A percentile compares a stretch with the other conserved stretches of the same genome.
phyloP scores from a whole-genome alignment of 2,329 filamentous ascomycete genomes.

The Arthroderma uncinatum region DNA sequence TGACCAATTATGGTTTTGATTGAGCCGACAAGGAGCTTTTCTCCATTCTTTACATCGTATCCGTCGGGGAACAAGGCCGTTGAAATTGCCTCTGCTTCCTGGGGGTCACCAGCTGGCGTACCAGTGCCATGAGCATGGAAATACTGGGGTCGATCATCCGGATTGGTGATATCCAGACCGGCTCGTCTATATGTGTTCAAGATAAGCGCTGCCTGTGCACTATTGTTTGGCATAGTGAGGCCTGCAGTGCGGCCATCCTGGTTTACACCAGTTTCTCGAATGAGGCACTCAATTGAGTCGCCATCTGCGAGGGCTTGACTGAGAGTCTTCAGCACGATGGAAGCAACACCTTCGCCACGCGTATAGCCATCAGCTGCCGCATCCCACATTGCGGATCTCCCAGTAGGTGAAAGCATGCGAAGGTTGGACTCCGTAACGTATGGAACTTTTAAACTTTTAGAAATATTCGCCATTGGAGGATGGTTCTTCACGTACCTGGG shows the following conservation, averaged over 20 bases:
- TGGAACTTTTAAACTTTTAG: too few relatives aligned
- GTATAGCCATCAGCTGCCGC: conserved; percentile 33
- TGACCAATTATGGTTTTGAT: conserved; percentile 25
- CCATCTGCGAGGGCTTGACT: conserved; percentile 30
- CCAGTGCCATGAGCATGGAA: background rate
- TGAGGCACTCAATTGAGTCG: conserved; percentile 34
- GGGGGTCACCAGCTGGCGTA: conserved; percentile 2
- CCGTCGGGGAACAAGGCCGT: background rate
- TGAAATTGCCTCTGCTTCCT: background rate
- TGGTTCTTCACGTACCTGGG: conserved; percentile 18
- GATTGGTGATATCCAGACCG: conserved; percentile 45
- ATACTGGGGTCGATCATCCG: background rate
- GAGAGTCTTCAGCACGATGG: conserved; percentile 32
- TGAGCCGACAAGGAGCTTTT: conserved; percentile 14
- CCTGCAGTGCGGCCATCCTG: conserved; percentile 34
- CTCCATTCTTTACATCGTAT: too few relatives aligned
- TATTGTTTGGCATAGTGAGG: conserved; percentile 13
- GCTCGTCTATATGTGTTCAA: conserved; percentile 42
- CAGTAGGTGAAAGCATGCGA: conserved; percentile 25
- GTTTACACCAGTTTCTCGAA: conserved; percentile 29
- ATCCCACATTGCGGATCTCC: conserved; percentile 24
- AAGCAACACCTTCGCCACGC: conserved; percentile 34
- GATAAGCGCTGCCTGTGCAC: conserved; percentile 29
- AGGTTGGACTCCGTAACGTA: conserved; percentile 20
- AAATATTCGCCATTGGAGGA: too few relatives aligned